Evolutionary conservation across 495 filamentous ascomycete genomes (phyloP).

Genomic region (Neurospora intermedia): DNA sequence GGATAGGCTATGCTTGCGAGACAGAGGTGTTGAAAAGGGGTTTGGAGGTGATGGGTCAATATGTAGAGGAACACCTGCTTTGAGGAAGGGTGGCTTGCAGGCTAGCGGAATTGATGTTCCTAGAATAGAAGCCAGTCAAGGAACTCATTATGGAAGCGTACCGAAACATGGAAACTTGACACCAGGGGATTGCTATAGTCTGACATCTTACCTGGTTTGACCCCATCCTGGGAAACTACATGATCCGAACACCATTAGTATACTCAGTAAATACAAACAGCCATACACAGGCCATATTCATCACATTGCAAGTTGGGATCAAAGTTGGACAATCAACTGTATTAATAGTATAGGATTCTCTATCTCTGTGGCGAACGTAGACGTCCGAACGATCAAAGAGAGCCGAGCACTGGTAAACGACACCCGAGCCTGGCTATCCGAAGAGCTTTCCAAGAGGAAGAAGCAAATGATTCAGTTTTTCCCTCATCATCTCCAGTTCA

Average conservation of each 20-base stretch:
- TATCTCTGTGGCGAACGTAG: not conserved
- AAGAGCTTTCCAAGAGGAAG: not conserved
- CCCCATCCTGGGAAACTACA: no score
- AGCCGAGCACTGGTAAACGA: not conserved
- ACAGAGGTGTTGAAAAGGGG: constrained; percentile 60
- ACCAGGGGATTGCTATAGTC: not conserved
- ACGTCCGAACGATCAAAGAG: not conserved
- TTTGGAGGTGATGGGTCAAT: constrained; percentile 48
- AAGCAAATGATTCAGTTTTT: not conserved
- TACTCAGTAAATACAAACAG: not conserved
- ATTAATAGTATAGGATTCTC: not conserved
- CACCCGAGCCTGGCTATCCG: not conserved
- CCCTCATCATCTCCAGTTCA: not conserved
- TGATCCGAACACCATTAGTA: not conserved
- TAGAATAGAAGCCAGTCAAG: not conserved
- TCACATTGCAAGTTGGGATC: not conserved
- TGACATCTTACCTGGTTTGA: not conserved
- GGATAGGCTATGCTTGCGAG: constrained; percentile 69
- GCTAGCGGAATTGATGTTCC: not conserved
- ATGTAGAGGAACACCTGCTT: constrained; percentile 37
- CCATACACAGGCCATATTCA: not conserved
- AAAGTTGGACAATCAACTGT: not conserved
- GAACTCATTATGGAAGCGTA: not conserved
- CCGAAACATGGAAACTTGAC: not conserved
- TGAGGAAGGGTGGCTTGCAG: not conserved